phyloP scores from a whole-genome alignment of 768 basidiomycete genomes.

The Leccinum longicurvipes region DNA sequence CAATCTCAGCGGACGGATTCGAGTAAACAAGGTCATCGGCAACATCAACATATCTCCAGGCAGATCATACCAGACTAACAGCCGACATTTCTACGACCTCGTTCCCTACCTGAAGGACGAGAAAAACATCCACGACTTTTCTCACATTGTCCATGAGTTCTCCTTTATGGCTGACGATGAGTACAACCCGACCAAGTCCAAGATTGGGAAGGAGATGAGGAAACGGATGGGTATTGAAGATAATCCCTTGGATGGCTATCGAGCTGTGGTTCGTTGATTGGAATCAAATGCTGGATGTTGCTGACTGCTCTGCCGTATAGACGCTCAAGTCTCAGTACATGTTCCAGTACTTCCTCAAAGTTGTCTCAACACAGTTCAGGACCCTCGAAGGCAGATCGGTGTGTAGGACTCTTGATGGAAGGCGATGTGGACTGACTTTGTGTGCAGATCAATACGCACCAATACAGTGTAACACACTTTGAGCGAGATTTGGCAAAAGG shows the following conservation, averaged over 20 bases:
- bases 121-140: slow-evolving; percentile 88
- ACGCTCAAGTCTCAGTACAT: slow-evolving; percentile 82
- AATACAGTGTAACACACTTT: slow-evolving; percentile 95
- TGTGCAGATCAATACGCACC: slow-evolving; percentile 76
- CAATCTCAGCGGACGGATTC: slow-evolving; percentile 86
- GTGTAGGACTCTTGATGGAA: slow-evolving; percentile 23
- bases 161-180: slow-evolving; percentile 81
- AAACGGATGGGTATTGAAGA: slow-evolving; percentile 65
- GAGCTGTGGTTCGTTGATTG: slow-evolving; percentile 49
- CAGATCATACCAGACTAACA: slow-evolving; percentile 86
- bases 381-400: slow-evolving; percentile 74
- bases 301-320: slow-evolving; percentile 32
- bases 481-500: slow-evolving; percentile 84
- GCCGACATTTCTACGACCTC: slow-evolving; percentile 78
- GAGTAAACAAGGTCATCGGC: slow-evolving; percentile 95
- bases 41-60: slow-evolving; percentile 96
- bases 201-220: slow-evolving; percentile 60
- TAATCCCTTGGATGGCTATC: slow-evolving; percentile 73
- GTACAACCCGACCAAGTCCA: slow-evolving; percentile 66
- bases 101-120: slow-evolving; percentile 93
- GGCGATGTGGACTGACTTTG: slow-evolving; percentile 4
- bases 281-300: neutral
- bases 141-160: slow-evolving; percentile 80
- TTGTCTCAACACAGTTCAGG: slow-evolving; percentile 92
- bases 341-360: slow-evolving; percentile 99